A percentile compares a stretch with the other conserved stretches of the same genome.
phyloP scores from a whole-genome alignment of 371 early-diverging fungal genomes.

The Mortierella sp. region DNA sequence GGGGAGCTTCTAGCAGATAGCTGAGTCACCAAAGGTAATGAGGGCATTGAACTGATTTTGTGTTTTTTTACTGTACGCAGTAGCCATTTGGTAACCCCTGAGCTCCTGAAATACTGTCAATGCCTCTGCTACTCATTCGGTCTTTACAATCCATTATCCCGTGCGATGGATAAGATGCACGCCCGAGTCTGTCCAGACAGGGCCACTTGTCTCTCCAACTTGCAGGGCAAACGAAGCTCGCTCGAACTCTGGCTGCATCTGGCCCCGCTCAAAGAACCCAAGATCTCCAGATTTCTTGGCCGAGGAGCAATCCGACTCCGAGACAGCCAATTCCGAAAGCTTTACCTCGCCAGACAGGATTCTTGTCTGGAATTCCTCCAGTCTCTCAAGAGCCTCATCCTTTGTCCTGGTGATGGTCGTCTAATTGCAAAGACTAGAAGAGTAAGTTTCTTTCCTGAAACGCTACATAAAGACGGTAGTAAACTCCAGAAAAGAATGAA shows the following conservation, averaged over 20 bases:
- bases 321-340: slow-evolving; percentile 76
- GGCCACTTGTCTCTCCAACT: slow-evolving; percentile 86
- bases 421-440: slow-evolving; percentile 42
- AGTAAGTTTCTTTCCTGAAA: too few relatives aligned
- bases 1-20: too few relatives aligned
- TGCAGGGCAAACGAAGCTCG: slow-evolving; percentile 87
- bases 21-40: too few relatives aligned
- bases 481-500: background rate
- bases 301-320: slow-evolving; percentile 89
- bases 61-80: too few relatives aligned
- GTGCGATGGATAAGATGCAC: slow-evolving; percentile 93
- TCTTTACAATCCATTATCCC: slow-evolving; percentile 58
- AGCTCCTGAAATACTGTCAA: too few relatives aligned
- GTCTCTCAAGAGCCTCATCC: slow-evolving; percentile 84
- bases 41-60: too few relatives aligned
- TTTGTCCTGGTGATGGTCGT: slow-evolving; percentile 85
- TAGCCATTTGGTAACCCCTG: too few relatives aligned
- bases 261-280: slow-evolving; percentile 84
- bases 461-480: too few relatives aligned
- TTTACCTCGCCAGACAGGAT: slow-evolving; percentile 71
- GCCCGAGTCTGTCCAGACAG: slow-evolving; percentile 93
- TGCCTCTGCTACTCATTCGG: too few relatives aligned
- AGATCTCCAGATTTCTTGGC: slow-evolving; percentile 92
- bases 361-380: slow-evolving; percentile 64
- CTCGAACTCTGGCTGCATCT: slow-evolving; percentile 92